A percentile compares a stretch with the other conserved stretches of the same genome.
phyloP scores from a whole-genome alignment of 148 eudicot species.

The Camellia sinensis region DNA sequence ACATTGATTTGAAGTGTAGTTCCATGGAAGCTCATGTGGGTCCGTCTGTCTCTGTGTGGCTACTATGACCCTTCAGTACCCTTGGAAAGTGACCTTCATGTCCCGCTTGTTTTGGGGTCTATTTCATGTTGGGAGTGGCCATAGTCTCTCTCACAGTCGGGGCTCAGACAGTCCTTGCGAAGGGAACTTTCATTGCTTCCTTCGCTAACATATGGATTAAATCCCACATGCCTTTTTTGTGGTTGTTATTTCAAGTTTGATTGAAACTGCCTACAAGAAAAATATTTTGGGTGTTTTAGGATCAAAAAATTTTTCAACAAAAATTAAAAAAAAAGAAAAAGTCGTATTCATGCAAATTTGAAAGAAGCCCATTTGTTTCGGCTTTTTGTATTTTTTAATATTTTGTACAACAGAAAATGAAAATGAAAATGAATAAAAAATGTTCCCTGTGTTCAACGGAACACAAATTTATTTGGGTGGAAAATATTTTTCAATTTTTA shows the following conservation, averaged over 20 bases:
- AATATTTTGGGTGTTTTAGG: neutral
- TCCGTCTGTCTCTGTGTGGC: neutral
- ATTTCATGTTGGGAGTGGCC: slow-evolving; percentile 15
- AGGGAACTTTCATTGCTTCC: slow-evolving; percentile 23
- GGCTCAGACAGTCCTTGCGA: slow-evolving; percentile 33
- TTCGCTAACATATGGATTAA: slow-evolving; percentile 20
- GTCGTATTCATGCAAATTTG: neutral
- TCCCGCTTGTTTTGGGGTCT: slow-evolving; percentile 3
- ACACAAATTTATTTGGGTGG: no score
- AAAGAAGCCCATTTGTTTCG: neutral
- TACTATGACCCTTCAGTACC: neutral
- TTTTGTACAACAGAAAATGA: no score
- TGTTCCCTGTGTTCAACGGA: no score
- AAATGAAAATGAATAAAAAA: no score
- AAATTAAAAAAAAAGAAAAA: no score
- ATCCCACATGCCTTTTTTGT: slow-evolving; percentile 16
- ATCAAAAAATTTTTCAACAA: neutral
- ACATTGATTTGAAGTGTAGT: neutral
- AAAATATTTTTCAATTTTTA: no score
- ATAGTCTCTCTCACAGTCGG: slow-evolving; percentile 5
- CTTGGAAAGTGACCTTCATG: neutral
- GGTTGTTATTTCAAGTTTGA: slow-evolving; percentile 13
- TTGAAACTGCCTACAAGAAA: neutral
- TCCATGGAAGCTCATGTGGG: neutral
- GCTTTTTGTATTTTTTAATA: no score